Evolutionary conservation across 768 basidiomycete species (phyloP), one percentile per base, ranked within the genome.

Genomic region (Lactarius tabidus): DNA sequence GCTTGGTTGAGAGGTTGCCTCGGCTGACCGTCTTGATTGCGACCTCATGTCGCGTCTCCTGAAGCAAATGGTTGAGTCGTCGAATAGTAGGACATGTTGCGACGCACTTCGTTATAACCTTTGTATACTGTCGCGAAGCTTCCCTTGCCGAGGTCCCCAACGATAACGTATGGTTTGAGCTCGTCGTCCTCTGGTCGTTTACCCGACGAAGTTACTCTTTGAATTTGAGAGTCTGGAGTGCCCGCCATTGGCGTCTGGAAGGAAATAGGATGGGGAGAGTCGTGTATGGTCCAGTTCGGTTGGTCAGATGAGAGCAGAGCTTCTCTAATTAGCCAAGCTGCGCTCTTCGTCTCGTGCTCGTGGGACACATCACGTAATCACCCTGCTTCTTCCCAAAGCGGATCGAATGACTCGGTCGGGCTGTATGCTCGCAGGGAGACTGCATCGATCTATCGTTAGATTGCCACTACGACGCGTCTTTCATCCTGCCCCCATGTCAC

Each of bases 91-190:
- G 20, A 20, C 17, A 35, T 0, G 28, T 23, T 8, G n/a, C 29
- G 36, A 77, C 88, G 64, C 70, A 92, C 95, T 77, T 89, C 87
- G 74, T 95, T 89, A 78, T 93, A 93, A 58, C 93, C 95, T 70
- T 93, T 92, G 76, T 93, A 95, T 45, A 99, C 96, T 0, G 90
- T 96, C 18, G 96, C 96, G 76, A 98, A 98, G 74, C 91, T 94
- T 20, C 96, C 96, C 75, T 90, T 91, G 39, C 91, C 91, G 61
- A 94, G 86, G 71, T 90, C 85, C 62, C 78, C 80, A 9, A 85
- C 85, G 66, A 93, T 85, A 68, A 93, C 81, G 71, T 93, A 93
- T 31, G 91, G 91, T 69, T 79, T 83, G 53, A 85, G 80, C 69
- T 92, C 89, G 65, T 89, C 85, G 66, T 90, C 88, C 63, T 90